A percentile compares a stretch with the other conserved stretches of the same genome.
These are phyloP conservation scores for Adansonia gregorii DNA, from an alignment of 441 rosid genomes.

Conservation along the genomic window DNA sequence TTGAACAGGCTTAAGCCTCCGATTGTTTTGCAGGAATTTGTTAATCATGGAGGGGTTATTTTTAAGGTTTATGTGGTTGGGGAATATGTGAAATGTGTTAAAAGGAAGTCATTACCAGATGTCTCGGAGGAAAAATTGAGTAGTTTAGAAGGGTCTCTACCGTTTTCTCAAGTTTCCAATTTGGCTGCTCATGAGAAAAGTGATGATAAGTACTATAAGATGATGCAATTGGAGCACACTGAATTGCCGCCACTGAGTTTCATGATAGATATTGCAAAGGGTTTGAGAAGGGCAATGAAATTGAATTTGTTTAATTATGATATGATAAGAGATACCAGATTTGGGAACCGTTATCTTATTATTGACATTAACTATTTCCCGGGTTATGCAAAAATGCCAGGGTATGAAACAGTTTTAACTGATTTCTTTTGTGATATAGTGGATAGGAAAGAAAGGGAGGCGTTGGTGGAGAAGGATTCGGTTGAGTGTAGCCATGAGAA, in stretches of 20 bases:
- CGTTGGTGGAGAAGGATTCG: slow-evolving; percentile 19
- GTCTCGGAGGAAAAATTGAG: slow-evolving; percentile 55
- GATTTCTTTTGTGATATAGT: slow-evolving; percentile 63
- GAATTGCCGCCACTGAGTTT: slow-evolving; percentile 57
- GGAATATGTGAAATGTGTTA: slow-evolving; percentile 62
- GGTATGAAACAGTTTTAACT: slow-evolving; percentile 63
- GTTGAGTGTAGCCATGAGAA: slow-evolving; percentile 23
- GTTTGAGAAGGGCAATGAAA: slow-evolving; percentile 52
- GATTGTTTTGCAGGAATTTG: slow-evolving; percentile 70
- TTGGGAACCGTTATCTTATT: slow-evolving; percentile 53
- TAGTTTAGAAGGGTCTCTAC: slow-evolving; percentile 42
- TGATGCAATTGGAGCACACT: slow-evolving; percentile 44
- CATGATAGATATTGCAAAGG: slow-evolving; percentile 46
- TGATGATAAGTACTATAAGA: slow-evolving; percentile 41
- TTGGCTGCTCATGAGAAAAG: slow-evolving; percentile 37
- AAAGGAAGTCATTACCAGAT: slow-evolving; percentile 71
- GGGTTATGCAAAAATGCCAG: slow-evolving; percentile 76
- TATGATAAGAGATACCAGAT: slow-evolving; percentile 62
- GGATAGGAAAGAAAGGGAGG: slow-evolving; percentile 24
- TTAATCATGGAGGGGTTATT: slow-evolving; percentile 80
- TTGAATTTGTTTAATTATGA: slow-evolving; percentile 71
- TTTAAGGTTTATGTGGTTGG: slow-evolving; percentile 78
- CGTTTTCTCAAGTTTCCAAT: slow-evolving; percentile 55
- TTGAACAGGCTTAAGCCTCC: slow-evolving; percentile 65
- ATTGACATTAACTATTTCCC: slow-evolving; percentile 82